Conservation (phyloP, 2,329 filamentous ascomycete species). For the Aspergillus fijiensis region DNA sequence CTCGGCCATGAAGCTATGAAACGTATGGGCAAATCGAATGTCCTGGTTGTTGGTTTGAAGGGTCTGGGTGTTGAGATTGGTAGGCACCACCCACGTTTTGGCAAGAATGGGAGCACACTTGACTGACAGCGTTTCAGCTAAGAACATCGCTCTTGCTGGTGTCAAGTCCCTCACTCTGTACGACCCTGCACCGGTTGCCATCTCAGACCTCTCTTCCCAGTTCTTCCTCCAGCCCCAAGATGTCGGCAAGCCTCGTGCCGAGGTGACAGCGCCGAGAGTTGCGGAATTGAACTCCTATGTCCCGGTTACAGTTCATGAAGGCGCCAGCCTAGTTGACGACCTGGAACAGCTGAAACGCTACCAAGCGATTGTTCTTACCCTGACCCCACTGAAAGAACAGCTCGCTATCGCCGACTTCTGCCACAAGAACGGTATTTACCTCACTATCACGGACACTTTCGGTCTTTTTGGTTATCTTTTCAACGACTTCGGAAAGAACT, state of each 20-base stretch:
- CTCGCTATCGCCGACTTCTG: slow-evolving; percentile 86
- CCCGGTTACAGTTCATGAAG: slow-evolving; percentile 73
- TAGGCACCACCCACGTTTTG: slow-evolving; percentile 28
- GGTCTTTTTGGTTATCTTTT: slow-evolving; percentile 95
- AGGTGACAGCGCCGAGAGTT: slow-evolving; percentile 82
- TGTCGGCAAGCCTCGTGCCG: slow-evolving; percentile 86
- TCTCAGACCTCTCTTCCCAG: slow-evolving; percentile 90
- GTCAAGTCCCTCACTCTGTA: slow-evolving; percentile 95
- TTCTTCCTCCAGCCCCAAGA: slow-evolving; percentile 91
- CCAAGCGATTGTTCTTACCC: slow-evolving; percentile 88
- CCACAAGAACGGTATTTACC: slow-evolving; percentile 87
- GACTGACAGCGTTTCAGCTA: slow-evolving; percentile 57
- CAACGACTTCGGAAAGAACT: slow-evolving; percentile 94
- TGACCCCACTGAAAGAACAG: slow-evolving; percentile 77
- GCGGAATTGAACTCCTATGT: slow-evolving; percentile 97
- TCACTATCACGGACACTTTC: slow-evolving; percentile 84
- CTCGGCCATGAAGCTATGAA: slow-evolving; percentile 88
- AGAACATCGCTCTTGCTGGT: slow-evolving; percentile 96
- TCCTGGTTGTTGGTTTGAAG: slow-evolving; percentile 87
- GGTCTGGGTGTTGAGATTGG: slow-evolving; percentile 91
- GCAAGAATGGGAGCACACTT: background rate
- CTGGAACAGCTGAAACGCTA: slow-evolving; percentile 82
- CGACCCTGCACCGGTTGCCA: slow-evolving; percentile 79
- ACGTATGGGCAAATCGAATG: slow-evolving; percentile 94
- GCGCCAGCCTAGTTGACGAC: slow-evolving; percentile 68